Percentiles rank a stretch among this genome's conserved stretches.
These are phyloP conservation scores for Hypocrella siamensis DNA, from an alignment of 2,329 filamentous ascomycete species.

Conservation along the genomic window DNA sequence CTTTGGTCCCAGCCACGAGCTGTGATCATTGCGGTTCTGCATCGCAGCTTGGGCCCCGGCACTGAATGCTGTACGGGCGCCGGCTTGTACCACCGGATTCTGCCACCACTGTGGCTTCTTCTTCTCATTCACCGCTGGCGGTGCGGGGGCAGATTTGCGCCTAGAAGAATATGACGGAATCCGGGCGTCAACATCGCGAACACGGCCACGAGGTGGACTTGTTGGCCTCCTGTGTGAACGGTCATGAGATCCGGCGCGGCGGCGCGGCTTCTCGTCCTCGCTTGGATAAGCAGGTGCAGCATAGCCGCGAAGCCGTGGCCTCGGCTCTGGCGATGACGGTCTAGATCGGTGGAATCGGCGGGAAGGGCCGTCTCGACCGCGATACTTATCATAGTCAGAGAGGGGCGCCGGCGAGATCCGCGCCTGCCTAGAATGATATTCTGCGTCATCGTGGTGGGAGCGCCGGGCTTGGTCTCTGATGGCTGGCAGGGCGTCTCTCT, in stretches of 20 bases:
- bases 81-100: constrained; percentile 22
- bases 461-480: constrained; percentile 1
- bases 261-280: constrained; percentile 7
- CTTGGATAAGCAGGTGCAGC: constrained; percentile 5
- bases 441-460: constrained; percentile 5
- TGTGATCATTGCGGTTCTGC: constrained; percentile 26
- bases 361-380: constrained; percentile 5
- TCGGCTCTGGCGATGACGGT: constrained; percentile 3
- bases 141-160: constrained; percentile 6
- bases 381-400: constrained; percentile 3
- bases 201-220: constrained; percentile 10
- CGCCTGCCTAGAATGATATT: constrained; percentile 7
- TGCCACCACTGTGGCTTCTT: constrained; percentile 18
- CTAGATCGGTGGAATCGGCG: background rate
- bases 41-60: constrained; percentile 33
- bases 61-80: constrained; percentile 28
- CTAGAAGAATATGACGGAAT: constrained; percentile 4
- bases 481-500: constrained; percentile 1
- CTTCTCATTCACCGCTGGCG: constrained; percentile 4
- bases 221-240: constrained; percentile 6
- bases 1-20: constrained; percentile 31
- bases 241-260: constrained; percentile 10
- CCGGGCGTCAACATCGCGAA: constrained; percentile 5
- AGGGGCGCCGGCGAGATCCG: constrained; percentile 7
- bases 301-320: constrained; percentile 1